Conservation (phyloP, 257 asterid species). For the Cruciata laevipes region DNA sequence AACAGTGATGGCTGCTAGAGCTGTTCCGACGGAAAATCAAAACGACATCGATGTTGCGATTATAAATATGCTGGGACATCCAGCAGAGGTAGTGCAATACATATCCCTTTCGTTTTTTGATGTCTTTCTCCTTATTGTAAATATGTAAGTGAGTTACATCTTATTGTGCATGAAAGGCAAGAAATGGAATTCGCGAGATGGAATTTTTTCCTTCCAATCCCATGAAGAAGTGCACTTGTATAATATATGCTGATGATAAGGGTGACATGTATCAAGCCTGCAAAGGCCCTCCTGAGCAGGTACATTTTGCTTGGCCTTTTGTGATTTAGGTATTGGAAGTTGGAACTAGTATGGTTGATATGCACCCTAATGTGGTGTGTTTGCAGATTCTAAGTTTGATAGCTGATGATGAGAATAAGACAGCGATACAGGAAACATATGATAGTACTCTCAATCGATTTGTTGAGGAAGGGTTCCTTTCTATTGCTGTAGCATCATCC, state of each 20-base stretch:
- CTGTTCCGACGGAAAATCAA: conserved; percentile 78
- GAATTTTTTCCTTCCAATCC: conserved; percentile 51
- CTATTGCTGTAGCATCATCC: conserved; percentile 87
- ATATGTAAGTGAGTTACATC: too few species aligned
- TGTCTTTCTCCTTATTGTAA: too few species aligned
- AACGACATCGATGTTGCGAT: conserved; percentile 81
- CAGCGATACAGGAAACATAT: conserved; percentile 79
- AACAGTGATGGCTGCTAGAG: conserved; percentile 86
- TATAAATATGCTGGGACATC: conserved; percentile 69
- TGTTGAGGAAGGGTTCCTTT: conserved; percentile 85
- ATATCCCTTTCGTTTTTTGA: conserved; percentile 7
- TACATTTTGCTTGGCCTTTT: background rate
- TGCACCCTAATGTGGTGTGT: background rate
- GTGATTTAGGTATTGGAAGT: background rate
- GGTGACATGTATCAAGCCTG: conserved; percentile 54
- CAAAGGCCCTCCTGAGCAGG: conserved; percentile 67
- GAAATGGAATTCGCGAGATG: conserved; percentile 39
- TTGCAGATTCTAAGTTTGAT: conserved; percentile 73
- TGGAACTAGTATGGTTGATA: background rate
- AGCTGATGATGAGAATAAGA: conserved; percentile 62
- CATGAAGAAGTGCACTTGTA: conserved; percentile 52
- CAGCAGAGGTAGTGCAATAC: conserved; percentile 53
- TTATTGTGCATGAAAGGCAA: conserved; percentile 26
- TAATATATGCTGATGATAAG: conserved; percentile 40
- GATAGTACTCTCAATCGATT: too few species aligned